Base-by-base conservation (phyloP, 2,329 filamentous ascomycete genomes). In the Teratosphaeria viscida region DNA sequence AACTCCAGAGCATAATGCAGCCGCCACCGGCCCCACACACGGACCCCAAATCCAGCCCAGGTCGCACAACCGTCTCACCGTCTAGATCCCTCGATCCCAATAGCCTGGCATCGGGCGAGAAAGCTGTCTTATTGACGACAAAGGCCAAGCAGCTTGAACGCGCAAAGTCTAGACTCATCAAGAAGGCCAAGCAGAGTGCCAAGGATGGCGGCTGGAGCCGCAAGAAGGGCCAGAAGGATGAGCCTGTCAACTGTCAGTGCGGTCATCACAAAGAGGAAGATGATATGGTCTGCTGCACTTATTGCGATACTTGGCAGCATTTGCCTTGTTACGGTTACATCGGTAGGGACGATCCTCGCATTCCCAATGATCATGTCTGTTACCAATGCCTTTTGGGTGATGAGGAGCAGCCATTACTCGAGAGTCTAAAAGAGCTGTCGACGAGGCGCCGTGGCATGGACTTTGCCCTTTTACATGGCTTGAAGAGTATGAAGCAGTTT, bases 291-390 rank as follows among this genome's bases (percentile, higher is more conserved):
- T 57, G 72, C 59, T 81, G 78, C 62, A 60, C 64, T 12, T 78
- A 74, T 61, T 81, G 78, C 63, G 63, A 70, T 43, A 75, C 70
- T 10, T 75, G 72, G 65, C 78, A 81, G 62, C 78, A 81, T 67
- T 58, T 74, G 29, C 64, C 72, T 47, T 81, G 78, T 65, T 79
- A 79, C 60, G 78, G 78, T 5, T 79, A 75, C 62, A 64, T 66
- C 8, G 68, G 63, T 23, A 34, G 59, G 1, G 61, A 70, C n/a
- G 77, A 79, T 62, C 65, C 68, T 10, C 72, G 73, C 35, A 61
- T 79, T 23, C 74, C 76, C 35, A 65, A 71, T 32, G 61, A 70
- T n/a, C 77, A 81, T 64, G 71, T 72, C 16, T 81, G 78, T 67
- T 80, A 79, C 62, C 65, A 67, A 34, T 81, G 78, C 61, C 66